These are phyloP conservation scores for Diplodia mutila DNA, from an alignment of 2,329 filamentous ascomycete species.

Conservation along the genomic window DNA sequence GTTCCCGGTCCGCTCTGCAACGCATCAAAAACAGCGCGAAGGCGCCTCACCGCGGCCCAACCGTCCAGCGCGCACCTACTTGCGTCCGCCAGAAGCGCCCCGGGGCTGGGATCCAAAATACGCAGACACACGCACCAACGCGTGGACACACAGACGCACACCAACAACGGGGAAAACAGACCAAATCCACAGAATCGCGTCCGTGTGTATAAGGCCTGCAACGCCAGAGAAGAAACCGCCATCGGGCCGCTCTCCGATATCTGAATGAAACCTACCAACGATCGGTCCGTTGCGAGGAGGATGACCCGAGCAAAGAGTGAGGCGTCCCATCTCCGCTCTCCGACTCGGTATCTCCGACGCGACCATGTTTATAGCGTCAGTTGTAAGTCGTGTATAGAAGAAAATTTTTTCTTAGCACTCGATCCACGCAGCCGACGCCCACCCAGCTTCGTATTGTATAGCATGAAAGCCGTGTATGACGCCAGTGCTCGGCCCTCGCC, in stretches of 20 bases:
- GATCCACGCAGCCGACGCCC: background rate
- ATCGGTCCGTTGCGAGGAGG: background rate
- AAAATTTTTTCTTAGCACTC: background rate
- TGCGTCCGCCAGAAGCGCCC: background rate
- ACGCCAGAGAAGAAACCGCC: background rate
- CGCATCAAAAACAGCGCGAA: background rate
- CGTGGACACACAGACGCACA: background rate
- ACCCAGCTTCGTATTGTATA: background rate
- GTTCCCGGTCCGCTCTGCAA: background rate
- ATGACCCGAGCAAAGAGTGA: background rate
- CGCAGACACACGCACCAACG: background rate
- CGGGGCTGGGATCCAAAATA: background rate
- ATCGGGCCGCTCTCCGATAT: background rate
- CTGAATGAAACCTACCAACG: background rate
- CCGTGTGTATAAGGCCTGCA: background rate
- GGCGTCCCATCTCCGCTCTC: background rate
- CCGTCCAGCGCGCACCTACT: background rate
- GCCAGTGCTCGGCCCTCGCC: background rate
- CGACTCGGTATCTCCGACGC: background rate
- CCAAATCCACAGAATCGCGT: background rate
- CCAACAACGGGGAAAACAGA: background rate
- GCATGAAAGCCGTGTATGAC: background rate
- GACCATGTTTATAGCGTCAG: slow-evolving; percentile 1
- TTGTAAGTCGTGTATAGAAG: background rate
- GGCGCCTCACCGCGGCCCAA: background rate